Base-by-base conservation (phyloP, 345 rosid species). In the Heritiera littoralis region DNA sequence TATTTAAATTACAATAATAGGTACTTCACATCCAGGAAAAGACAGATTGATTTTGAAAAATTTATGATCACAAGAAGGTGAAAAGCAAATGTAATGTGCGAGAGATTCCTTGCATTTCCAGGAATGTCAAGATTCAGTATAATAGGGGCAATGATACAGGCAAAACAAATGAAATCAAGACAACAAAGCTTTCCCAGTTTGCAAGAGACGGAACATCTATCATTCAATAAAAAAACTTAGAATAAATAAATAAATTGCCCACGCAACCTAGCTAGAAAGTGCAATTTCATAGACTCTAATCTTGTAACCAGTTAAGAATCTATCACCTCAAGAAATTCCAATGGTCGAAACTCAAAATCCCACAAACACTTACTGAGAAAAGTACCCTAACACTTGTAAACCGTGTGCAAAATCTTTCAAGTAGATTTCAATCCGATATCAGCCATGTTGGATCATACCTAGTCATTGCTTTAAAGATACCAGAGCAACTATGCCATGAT, bases 221-320 rank as follows among this genome's bases (percentile, higher is more conserved):
- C 11, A 7, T n/a, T 20, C 11, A 58, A 58, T 9, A 49, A 54
- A 54, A 52, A 3, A 17, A 4, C 56, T 52, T 52, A 52, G 14
- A 54, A 54, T 15, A 0, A 15, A 40, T 15, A 14, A 56, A 71
- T 45, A 71, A 71, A 71, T 55, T 28, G 43, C 59, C 13, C 13
- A 15, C 14, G 15, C 75, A 51, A 51, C 45, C 75, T 30, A 35
- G 43, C 38, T 32, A 9, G 45, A 28, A 9, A 51, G 20, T 2
- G 14, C 41, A 49, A 1, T 14, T 71, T 71, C 38, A 23, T 9
- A 59, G 64, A 59, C 12, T 59, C 17, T 6, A 60, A 2, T 60
- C 65, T 28, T 9, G 13, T 52, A 71, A 71, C 59, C 55, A 71
- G 41, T 71, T 71, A 28, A 32, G 60, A 71, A 51, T 51, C 45